A percentile compares a stretch with the other conserved stretches of the same genome.
These are phyloP conservation scores for Metschnikowia shivogae DNA, from an alignment of 805 yeast genomes.

Conservation along the genomic window DNA sequence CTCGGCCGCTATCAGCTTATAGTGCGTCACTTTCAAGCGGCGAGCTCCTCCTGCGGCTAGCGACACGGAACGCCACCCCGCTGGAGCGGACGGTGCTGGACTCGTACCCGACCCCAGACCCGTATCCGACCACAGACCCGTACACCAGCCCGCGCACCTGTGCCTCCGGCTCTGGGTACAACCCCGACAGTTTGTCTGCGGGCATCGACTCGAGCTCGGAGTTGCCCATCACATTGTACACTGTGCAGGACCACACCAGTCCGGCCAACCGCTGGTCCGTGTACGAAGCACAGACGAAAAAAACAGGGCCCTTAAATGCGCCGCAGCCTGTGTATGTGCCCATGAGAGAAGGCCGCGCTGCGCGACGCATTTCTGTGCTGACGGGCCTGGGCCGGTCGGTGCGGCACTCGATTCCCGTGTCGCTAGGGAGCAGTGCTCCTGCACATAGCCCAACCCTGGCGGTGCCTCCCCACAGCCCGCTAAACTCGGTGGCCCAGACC, in stretches of 20 bases:
- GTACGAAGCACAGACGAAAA: constrained; percentile 3
- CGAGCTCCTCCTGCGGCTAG: constrained; percentile 12
- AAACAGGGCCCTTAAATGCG: background rate
- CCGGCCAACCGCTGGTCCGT: constrained; percentile 7
- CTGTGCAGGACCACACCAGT: constrained; percentile 24
- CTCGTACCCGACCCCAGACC: no score
- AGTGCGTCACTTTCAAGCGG: constrained; percentile 20
- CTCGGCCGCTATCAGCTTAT: background rate
- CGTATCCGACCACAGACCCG: background rate
- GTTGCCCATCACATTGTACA: constrained; percentile 28
- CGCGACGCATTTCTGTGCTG: constrained; percentile 7
- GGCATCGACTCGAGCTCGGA: constrained; percentile 25
- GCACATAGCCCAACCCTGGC: no score
- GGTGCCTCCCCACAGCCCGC: no score
- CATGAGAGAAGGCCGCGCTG: constrained; percentile 8
- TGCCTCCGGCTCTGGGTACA: background rate
- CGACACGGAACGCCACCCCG: background rate
- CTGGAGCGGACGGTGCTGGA: no score
- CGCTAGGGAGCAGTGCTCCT: no score
- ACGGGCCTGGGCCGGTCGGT: background rate
- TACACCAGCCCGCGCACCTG: background rate
- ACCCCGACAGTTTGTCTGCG: constrained; percentile 21
- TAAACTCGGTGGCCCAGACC: no score
- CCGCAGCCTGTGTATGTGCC: constrained; percentile 3
- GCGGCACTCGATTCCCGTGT: no score